phyloP scores from a whole-genome alignment of 805 yeast genomes.

The Spathaspora arborariae region DNA sequence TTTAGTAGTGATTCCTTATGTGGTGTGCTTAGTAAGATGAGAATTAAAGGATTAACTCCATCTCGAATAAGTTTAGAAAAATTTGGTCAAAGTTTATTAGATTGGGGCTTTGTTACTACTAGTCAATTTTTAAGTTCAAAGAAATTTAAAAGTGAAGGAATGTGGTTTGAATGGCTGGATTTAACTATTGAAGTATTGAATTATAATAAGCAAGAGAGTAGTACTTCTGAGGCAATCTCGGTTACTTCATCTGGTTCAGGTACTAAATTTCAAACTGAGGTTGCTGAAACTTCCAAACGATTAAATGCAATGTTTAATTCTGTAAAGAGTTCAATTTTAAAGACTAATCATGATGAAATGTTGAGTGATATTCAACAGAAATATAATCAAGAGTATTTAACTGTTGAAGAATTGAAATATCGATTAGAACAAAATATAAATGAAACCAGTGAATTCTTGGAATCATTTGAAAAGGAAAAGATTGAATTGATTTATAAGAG shows the following conservation, averaged over 20 bases:
- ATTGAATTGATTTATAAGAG: conserved; percentile 31
- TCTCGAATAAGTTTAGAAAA: conserved; percentile 34
- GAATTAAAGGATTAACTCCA: conserved; percentile 33
- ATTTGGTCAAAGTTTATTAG: conserved; percentile 38
- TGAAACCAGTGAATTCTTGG: conserved; percentile 19
- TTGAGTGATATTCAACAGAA: conserved; percentile 24
- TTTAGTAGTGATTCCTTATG: conserved; percentile 39
- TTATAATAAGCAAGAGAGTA: not conserved
- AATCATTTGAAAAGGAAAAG: conserved; percentile 32
- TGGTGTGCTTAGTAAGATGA: conserved; percentile 18
- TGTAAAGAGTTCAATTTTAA: conserved; percentile 27
- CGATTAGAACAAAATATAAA: conserved; percentile 27
- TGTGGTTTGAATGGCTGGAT: conserved; percentile 45
- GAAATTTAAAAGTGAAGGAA: conserved; percentile 37
- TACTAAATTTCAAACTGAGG: conserved; percentile 15
- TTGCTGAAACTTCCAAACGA: conserved; percentile 23
- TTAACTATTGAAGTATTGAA: conserved; percentile 15
- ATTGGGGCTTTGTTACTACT: conserved; percentile 27
- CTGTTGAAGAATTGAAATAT: conserved; percentile 28
- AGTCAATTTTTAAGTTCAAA: conserved; percentile 29
- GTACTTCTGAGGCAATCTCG: not conserved
- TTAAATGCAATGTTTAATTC: conserved; percentile 31
- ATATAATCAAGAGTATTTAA: conserved; percentile 32
- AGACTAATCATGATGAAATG: conserved; percentile 25
- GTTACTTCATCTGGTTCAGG: not conserved